These are phyloP conservation scores for Sporothrix inflata DNA, from an alignment of 2,329 filamentous ascomycete genomes.

Conservation along the genomic window DNA sequence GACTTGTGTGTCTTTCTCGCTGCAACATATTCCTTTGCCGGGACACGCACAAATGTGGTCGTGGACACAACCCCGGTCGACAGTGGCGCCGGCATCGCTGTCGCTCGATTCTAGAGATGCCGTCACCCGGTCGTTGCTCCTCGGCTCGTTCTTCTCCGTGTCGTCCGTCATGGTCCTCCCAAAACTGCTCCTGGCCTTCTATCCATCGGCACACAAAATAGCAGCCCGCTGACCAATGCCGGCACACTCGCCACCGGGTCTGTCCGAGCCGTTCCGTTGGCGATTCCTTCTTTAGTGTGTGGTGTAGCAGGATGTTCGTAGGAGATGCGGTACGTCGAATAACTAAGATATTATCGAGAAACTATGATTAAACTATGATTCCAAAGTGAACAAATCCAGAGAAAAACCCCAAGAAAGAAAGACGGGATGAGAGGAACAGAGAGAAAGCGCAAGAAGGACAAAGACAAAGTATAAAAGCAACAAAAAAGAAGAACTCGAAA, in stretches of 20 bases:
- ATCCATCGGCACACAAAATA: neutral
- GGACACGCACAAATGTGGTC: neutral
- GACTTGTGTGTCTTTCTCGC: neutral
- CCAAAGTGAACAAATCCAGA: neutral
- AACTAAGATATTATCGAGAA: neutral
- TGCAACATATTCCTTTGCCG: neutral
- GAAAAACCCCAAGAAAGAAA: neutral
- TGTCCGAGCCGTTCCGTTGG: neutral
- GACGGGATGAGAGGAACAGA: neutral
- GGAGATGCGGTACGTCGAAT: neutral
- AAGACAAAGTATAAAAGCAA: neutral
- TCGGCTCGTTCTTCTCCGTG: neutral
- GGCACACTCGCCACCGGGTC: neutral
- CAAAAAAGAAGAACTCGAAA: neutral
- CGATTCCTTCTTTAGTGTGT: neutral
- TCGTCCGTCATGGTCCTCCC: constrained; percentile 19
- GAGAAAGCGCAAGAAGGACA: no score
- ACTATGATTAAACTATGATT: no score
- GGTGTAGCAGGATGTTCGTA: no score
- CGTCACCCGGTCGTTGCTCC: neutral
- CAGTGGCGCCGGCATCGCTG: neutral
- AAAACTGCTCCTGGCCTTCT: neutral
- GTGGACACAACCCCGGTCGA: neutral
- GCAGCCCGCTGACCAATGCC: no score
- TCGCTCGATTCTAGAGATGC: neutral